Evolutionary conservation across 352 stramenopile genomes (phyloP).

Genomic region (Globisporangium heterothallicum): DNA sequence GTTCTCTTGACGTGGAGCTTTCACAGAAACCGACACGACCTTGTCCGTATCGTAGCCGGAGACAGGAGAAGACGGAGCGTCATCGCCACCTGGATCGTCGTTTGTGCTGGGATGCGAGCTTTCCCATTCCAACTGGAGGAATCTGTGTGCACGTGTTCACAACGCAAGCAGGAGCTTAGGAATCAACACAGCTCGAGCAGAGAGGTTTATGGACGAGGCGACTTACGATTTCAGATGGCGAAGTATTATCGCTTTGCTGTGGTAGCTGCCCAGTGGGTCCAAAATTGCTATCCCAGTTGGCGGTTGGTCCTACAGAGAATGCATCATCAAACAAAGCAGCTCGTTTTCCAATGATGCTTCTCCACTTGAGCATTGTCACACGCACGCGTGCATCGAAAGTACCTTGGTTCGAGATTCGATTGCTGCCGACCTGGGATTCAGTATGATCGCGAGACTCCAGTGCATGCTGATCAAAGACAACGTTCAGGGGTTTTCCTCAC

Average conservation of each 20-base stretch:
- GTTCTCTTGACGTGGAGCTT: constrained; percentile 52
- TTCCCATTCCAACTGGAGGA: constrained; percentile 51
- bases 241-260: constrained; percentile 49
- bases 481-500: background rate
- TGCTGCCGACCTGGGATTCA: constrained; percentile 54
- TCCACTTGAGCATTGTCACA: background rate
- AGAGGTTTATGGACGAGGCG: background rate
- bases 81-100: constrained; percentile 3
- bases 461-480: constrained; percentile 38
- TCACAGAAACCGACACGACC: constrained; percentile 30
- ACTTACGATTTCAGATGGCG: constrained; percentile 56
- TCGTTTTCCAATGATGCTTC: background rate
- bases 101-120: constrained; percentile 17
- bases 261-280: constrained; percentile 68
- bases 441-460: constrained; percentile 78
- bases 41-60: constrained; percentile 26
- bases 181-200: background rate
- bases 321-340: background rate
- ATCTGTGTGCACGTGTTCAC: constrained; percentile 21
- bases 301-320: constrained; percentile 20
- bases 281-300: constrained; percentile 58
- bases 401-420: constrained; percentile 27
- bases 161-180: no score
- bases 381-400: background rate
- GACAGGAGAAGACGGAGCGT: constrained; percentile 9